Percentiles rank a stretch among this genome's conserved stretches.
These are phyloP conservation scores for Russula ochroleuca DNA, from an alignment of 768 basidiomycete species.

Conservation along the genomic window DNA sequence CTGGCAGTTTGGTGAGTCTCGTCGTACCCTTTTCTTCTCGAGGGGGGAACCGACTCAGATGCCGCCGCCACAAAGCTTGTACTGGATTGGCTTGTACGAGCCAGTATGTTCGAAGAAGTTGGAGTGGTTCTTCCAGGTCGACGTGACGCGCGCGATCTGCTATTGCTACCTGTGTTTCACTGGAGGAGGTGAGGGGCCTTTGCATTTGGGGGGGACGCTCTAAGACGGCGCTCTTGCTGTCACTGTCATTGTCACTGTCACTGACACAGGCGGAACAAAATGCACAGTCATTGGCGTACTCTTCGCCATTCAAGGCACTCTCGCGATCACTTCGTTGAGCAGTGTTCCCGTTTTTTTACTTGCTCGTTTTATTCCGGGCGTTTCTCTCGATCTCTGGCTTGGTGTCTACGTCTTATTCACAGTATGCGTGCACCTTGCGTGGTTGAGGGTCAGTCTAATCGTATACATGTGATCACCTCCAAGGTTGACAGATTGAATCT, in stretches of 20 bases:
- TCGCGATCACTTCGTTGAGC: slow-evolving; percentile 4
- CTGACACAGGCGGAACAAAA: background rate
- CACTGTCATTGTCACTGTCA: background rate
- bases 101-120: background rate
- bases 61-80: background rate
- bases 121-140: slow-evolving; percentile 16
- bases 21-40: too few relatives aligned
- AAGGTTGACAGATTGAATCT: background rate
- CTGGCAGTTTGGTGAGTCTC: slow-evolving; percentile 9
- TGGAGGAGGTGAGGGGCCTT: slow-evolving; percentile 16
- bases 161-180: slow-evolving; percentile 4
- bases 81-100: slow-evolving; percentile 16
- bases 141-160: slow-evolving; percentile 3
- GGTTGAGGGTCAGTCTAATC: background rate
- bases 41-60: background rate
- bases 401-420: background rate
- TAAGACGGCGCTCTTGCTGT: background rate
- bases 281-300: background rate
- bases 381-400: slow-evolving; percentile 8
- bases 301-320: slow-evolving; percentile 3
- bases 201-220: too few relatives aligned
- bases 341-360: slow-evolving; percentile 8
- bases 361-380: background rate
- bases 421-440: background rate
- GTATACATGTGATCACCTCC: background rate